Evolutionary conservation across 2,329 filamentous ascomycete species (phyloP), one percentile per base, ranked within the genome.

Genomic region (Byssothecium circinans): DNA sequence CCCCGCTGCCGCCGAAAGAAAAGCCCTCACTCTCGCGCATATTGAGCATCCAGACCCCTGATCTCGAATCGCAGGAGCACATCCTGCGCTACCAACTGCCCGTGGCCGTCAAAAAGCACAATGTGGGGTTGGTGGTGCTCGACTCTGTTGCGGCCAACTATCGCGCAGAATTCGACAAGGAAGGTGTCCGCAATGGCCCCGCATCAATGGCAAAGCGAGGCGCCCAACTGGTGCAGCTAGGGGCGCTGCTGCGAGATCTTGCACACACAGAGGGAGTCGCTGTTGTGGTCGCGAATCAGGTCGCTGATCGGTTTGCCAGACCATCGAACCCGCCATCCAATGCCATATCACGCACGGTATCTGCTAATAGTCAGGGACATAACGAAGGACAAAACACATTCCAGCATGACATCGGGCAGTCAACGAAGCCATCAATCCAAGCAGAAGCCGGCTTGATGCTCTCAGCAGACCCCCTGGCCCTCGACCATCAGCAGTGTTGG

Each of bases 101-200:
- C 1, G 87, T 96, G 15, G 85, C 91, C 22, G 83, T 96, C 17
- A 76, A 81, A 55, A 83, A 88, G 38, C 84, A 89, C 69, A 80
- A 86, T 52, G 78, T 96, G 43, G 90, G 92, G 2, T 80, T 99
- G 1, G 74, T 99, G 1, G 81, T 97, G 12, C 75, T 99, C 25
- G 94, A 99, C 74, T 95, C 89, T 4, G 87, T 99, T 22, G 91
- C 94, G 0, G 91, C 94, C 50, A 99, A 99, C 72, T 99, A 94
- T 71, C 87, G 94, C 54, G 91, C 89, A 41, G 92, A 97, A 69
- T 94, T 91, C 61, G 87, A 91, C 58, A 80, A 83, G 46, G 72
- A 74, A 22, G 64, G 58, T 65, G 47, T 60, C 53, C 41, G 70
- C 61, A 32, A 70, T 67, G 54, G 70, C 64, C 62, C 63, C 29